Conservation (phyloP, 352 stramenopile species). For the Globisporangium viniferum region DNA sequence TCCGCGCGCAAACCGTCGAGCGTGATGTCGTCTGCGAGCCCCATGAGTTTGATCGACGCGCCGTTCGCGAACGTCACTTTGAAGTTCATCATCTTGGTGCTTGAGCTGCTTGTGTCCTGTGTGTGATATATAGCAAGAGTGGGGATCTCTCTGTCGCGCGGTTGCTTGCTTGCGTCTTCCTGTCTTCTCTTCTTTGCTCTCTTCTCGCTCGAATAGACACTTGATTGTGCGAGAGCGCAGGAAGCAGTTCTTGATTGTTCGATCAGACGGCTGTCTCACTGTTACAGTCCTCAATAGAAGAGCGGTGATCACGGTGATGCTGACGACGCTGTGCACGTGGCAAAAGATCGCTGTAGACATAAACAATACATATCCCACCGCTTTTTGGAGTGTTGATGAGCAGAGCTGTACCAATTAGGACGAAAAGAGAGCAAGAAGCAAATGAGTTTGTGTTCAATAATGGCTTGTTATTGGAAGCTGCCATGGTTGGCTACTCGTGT, state of each 20-base stretch:
- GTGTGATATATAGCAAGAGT: background rate
- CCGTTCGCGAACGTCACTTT: constrained; percentile 78
- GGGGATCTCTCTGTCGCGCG: background rate
- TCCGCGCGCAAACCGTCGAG: constrained; percentile 49
- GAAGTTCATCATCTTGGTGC: constrained; percentile 33
- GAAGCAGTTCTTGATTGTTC: constrained; percentile 14
- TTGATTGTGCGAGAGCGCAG: background rate
- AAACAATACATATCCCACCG: background rate
- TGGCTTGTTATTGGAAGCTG: background rate
- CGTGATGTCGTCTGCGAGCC: constrained; percentile 54
- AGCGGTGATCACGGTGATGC: background rate
- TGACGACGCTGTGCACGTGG: constrained; percentile 10
- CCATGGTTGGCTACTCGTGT: background rate
- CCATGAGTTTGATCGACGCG: constrained; percentile 69
- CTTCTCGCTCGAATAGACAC: background rate
- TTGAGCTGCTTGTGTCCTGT: background rate
- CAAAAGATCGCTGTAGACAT: background rate
- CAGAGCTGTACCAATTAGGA: too few species aligned
- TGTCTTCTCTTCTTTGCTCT: background rate
- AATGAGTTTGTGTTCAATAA: too few species aligned
- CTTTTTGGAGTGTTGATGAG: background rate
- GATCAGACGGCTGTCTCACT: constrained; percentile 9
- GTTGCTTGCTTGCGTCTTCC: background rate
- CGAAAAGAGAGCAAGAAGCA: too few species aligned
- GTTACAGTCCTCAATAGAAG: constrained; percentile 8